Evolutionary conservation across 1,139 yeast species (phyloP), one percentile per base, ranked within the genome.

Genomic region (Geotrichum aggregatum): DNA sequence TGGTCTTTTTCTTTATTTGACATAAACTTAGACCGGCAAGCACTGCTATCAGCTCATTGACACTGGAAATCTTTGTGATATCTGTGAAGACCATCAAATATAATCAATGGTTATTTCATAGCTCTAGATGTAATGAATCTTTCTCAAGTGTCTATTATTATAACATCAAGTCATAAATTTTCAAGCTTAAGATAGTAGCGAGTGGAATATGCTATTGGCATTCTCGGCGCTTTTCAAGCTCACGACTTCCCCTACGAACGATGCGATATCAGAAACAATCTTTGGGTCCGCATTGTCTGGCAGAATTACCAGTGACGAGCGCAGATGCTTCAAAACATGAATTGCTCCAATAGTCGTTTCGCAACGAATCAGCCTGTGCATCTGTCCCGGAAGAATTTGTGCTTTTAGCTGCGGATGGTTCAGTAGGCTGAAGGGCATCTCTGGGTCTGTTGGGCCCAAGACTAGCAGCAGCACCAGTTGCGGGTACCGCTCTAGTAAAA

Each of bases 241-340:
- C 19, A 47, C 54, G 13, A 59, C 52, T 1, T 55, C 44, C 1
- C 66, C 66, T 24, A 64, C 68, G 52, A 63, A 66, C 36, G 60
- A 46, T 10, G 52, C 55, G 39, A 66, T 56, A 19, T 58, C 62
- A 2, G 52, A 48, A 4, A 55, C 54, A 8, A 50, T 55, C 6
- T 53, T 54, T 22, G 48, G 54, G 2, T 59, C 54, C 19, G 59
- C 56, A 24, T 64, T 66, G 13, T 53, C 49, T 4, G 66, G 63
- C 3, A 65, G 51, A 7, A 65, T 58, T 21, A 61, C 66, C 45
- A 59, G 52, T 22, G 64, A 63, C 1, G 70, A 60, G 22, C 66
- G 56, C 26, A 66, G 52, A 46, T 66, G 70, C 54, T 66, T 66
- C 28, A 66, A 56, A 19, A 66, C 62, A 50, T 66, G 70, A 5